These are phyloP conservation scores for Mycena belliarum DNA, from an alignment of 768 basidiomycete genomes.

Conservation along the genomic window DNA sequence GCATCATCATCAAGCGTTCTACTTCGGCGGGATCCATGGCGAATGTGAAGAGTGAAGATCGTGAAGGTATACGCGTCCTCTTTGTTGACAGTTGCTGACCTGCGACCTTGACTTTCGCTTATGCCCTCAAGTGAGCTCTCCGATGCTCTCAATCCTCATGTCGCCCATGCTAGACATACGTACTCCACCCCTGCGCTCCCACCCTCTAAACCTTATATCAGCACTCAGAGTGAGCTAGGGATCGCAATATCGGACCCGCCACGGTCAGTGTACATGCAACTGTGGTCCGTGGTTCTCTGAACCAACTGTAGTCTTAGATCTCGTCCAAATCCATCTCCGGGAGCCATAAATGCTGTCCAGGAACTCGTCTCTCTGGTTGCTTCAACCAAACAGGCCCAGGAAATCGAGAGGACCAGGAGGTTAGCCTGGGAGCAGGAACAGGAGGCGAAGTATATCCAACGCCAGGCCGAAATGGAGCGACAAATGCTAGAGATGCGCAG, in stretches of 20 bases:
- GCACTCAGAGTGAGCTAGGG: slow-evolving; percentile 67
- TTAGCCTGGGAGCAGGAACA: slow-evolving; percentile 71
- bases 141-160: slow-evolving; percentile 73
- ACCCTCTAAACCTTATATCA: slow-evolving; percentile 41
- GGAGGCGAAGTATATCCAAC: slow-evolving; percentile 56
- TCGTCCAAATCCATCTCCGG: slow-evolving; percentile 33
- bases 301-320: slow-evolving; percentile 16
- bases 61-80: slow-evolving; percentile 47
- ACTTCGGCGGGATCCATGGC: slow-evolving; percentile 55
- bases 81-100: slow-evolving; percentile 14
- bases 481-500: slow-evolving; percentile 55
- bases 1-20: slow-evolving; percentile 50
- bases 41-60: slow-evolving; percentile 15
- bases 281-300: background rate
- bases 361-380: slow-evolving; percentile 61
- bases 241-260: slow-evolving; percentile 53
- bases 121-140: slow-evolving; percentile 77
- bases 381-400: slow-evolving; percentile 60
- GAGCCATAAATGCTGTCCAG: slow-evolving; percentile 49
- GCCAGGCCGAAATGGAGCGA: slow-evolving; percentile 60
- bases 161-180: slow-evolving; percentile 27
- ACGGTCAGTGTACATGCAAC: slow-evolving; percentile 34
- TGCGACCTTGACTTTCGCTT: background rate
- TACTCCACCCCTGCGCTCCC: slow-evolving; percentile 30
- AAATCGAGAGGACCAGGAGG: slow-evolving; percentile 59